Base-by-base conservation (phyloP, 169 alveolate species). In the Eimeria sp. region DNA sequence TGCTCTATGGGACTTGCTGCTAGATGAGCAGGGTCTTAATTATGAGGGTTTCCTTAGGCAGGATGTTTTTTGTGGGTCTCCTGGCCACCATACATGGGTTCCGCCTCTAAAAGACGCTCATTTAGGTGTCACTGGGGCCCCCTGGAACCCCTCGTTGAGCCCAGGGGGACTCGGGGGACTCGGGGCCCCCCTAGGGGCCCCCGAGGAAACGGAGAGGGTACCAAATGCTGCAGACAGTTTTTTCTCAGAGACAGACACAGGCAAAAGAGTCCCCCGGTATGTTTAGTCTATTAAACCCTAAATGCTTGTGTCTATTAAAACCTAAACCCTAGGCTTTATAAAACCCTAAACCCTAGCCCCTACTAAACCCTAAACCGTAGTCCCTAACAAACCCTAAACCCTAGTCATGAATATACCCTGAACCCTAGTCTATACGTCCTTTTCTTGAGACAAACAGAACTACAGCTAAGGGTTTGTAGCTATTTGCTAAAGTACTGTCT, bases 1-100 rank as follows among this genome's bases (percentile, higher is more conserved):
- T 43, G 88, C 95, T 16, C 51, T 89, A 20, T 89, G 95, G 95
- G 95, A 89, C 7, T 67, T 89, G 95, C 75, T 89, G 47, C 57
- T 89, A 51, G 95, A 84, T 47, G 95, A 89, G 27, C 95, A 89
- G 13, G 86, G 95, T 20, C 58, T 89, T 54, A 70, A 86, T 0
- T 67, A 89, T 51, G 95, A 89, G 49, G 94, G 94, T 18, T 73
- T 73, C 9, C 78, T 54, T 54, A 54, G 61, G 2, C 10, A 14
- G 20, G 20, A 7, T 54, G 61, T 1, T 14, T 54, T 54, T 54
- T 34, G 40, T 34, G 40, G 40, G 40, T 34, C 40, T 34, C 40
- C 2, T 34, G 40, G 40, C 40, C 40, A 0, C 40, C 40, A 0
- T 34, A 34, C 40, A 2, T 34, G 40, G 40, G 40, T 34, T 34